Percentiles rank a stretch among this genome's conserved stretches.
Conservation (phyloP, 2,329 filamentous ascomycete species). For the Dactylellina cionopaga region DNA sequence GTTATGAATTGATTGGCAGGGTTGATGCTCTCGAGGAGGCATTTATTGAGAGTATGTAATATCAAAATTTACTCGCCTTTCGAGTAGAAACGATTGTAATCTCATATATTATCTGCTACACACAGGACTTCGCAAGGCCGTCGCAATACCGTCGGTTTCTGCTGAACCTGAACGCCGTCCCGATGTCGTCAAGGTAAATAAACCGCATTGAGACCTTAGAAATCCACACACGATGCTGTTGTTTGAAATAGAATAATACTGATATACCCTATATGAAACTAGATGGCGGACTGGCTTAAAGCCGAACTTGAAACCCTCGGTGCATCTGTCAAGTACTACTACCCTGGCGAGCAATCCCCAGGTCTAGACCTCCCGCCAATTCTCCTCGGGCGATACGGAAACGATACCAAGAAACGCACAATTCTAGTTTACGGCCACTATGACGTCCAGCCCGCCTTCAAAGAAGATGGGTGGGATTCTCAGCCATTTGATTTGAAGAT, state of each 20-base stretch:
- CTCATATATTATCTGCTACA: conserved; percentile 74
- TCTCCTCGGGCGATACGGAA: conserved; percentile 89
- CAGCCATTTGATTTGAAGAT: conserved; percentile 90
- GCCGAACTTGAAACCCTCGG: conserved; percentile 83
- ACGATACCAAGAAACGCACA: conserved; percentile 89
- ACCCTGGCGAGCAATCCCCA: conserved; percentile 90
- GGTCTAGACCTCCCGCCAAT: conserved; percentile 91
- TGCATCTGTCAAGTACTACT: conserved; percentile 84
- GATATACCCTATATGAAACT: conserved; percentile 7
- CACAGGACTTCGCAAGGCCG: conserved; percentile 86
- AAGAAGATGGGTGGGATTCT: conserved; percentile 93
- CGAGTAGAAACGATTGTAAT: not conserved
- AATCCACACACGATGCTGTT: not conserved
- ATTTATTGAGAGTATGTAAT: conserved; percentile 58
- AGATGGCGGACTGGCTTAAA: conserved; percentile 92
- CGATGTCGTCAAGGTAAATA: conserved; percentile 81
- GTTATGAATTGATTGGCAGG: conserved; percentile 40
- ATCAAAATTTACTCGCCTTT: not conserved
- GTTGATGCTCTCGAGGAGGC: conserved; percentile 58
- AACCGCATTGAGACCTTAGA: too few species aligned
- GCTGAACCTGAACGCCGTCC: conserved; percentile 86
- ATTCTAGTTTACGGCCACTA: conserved; percentile 98
- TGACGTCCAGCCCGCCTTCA: conserved; percentile 94
- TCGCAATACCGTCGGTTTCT: conserved; percentile 95
- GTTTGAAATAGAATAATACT: not conserved